A percentile compares a stretch with the other conserved stretches of the same genome.
Conservation (phyloP, 352 stramenopile genomes). For the Plasmopara muralis region DNA sequence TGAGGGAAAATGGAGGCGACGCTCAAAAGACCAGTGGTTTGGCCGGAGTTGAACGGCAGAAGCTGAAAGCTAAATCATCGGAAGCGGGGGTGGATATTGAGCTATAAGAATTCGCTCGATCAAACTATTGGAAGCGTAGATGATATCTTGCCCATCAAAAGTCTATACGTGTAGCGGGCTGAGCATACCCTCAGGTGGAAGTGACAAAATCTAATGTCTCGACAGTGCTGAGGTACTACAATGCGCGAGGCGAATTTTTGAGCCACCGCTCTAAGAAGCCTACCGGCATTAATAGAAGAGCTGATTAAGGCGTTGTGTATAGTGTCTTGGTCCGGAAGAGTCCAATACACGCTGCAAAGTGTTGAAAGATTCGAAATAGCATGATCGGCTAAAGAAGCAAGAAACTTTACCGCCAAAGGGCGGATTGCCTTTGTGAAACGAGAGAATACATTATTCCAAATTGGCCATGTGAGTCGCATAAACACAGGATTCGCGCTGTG, state of each 20-base stretch:
- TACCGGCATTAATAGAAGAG: not conserved
- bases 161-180: not conserved
- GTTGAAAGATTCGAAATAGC: not conserved
- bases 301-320: not conserved
- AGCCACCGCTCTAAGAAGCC: not conserved
- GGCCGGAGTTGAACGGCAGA: too few species aligned
- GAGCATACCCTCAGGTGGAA: not conserved
- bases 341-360: not conserved
- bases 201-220: not conserved
- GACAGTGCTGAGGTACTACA: not conserved
- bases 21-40: too few species aligned
- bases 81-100: too few species aligned
- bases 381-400: not conserved
- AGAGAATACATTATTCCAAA: conserved; percentile 5
- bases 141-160: not conserved
- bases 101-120: not conserved
- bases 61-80: too few species aligned
- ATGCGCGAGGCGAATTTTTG: not conserved
- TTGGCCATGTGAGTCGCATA: conserved; percentile 5
- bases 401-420: not conserved
- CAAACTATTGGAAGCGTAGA: not conserved
- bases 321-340: not conserved
- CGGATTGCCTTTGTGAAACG: not conserved
- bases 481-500: conserved; percentile 4
- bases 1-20: too few species aligned